phyloP scores from a whole-genome alignment of 169 alveolate genomes.

The Neospora caninum region DNA sequence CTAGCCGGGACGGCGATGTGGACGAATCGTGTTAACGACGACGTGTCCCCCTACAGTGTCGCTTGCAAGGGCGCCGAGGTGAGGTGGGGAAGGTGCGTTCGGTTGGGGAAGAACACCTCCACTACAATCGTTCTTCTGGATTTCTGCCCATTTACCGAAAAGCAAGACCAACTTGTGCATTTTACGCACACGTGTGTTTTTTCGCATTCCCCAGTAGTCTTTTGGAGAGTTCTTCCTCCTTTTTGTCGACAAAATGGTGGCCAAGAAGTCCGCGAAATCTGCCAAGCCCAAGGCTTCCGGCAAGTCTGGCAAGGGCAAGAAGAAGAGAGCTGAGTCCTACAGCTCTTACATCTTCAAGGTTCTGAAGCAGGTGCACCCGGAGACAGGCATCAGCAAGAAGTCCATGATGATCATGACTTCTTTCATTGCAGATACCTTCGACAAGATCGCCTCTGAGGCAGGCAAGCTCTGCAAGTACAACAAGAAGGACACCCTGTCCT shows the following conservation, averaged over 20 bases:
- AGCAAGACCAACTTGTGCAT: background rate
- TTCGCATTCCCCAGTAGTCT: background rate
- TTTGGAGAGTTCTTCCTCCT: background rate
- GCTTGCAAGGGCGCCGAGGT: background rate
- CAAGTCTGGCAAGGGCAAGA: slow-evolving; percentile 68
- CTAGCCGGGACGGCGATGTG: background rate
- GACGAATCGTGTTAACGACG: background rate
- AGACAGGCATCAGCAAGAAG: slow-evolving; percentile 95
- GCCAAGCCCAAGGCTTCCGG: slow-evolving; percentile 55
- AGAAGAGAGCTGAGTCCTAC: slow-evolving; percentile 65
- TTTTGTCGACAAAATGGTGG: slow-evolving; percentile 30
- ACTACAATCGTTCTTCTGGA: slow-evolving; percentile 5
- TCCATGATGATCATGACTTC: slow-evolving; percentile 99
- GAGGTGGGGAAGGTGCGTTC: background rate
- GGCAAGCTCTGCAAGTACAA: slow-evolving; percentile 95
- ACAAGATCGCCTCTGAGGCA: slow-evolving; percentile 96
- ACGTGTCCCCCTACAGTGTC: background rate
- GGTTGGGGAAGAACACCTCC: background rate
- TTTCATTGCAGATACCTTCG: slow-evolving; percentile 95
- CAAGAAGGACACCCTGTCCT: slow-evolving; percentile 96
- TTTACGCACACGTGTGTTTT: background rate
- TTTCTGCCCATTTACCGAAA: background rate
- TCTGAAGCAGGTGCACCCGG: slow-evolving; percentile 97
- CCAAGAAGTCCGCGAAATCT: slow-evolving; percentile 59
- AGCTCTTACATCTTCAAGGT: slow-evolving; percentile 96